Base-by-base conservation (phyloP, 2,329 filamentous ascomycete genomes). In the Ambrosiella cleistominuta region DNA sequence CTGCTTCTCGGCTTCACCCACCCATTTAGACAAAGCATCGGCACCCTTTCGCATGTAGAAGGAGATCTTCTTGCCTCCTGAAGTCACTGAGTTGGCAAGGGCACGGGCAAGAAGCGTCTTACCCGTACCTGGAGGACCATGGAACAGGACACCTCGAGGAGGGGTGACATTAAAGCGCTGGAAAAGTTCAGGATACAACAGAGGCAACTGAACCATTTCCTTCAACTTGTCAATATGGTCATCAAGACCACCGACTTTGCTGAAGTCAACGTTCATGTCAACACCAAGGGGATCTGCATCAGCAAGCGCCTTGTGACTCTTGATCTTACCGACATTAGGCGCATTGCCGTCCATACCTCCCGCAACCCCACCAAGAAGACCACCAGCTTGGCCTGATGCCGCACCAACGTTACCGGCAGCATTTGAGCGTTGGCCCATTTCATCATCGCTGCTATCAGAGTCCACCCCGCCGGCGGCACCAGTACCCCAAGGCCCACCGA, bases 21-120 rank as follows among this genome's bases (percentile, higher is more conserved):
- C 93, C 93, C 93, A 98, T 71, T 98, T 98, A 70, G 90, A 96
- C 62, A 98, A 74, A 13, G 90, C 90, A 76, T 98, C 93, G 27
- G 93, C 94, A 67, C 93, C 94, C 71, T 98, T 98, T 61, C 93
- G 85, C 93, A 98, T 98, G 71, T 97, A 98, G 65, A 98, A 98
- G 0, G 90, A 97, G 62, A 98, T 93, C 68, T 97, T 97, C 63
- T 85, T 84, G 19, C 91, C 91, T 54, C 91, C 86, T 11, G 86
- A 82, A 62, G 88, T 90, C 60, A 95, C 85, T 61, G 87, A 94
- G 58, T 93, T 94, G 54, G 94, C 90, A 52, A 98, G 75, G 47
- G 93, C 93, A 65, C 93, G 82, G 56, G 94, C 93, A 61, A 98
- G 79, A n/a, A 98, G 75, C 11, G 93, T 98, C 74, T 96, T 98